Base-by-base conservation (phyloP, 768 basidiomycete genomes). In the Tricholoma furcatifolium region DNA sequence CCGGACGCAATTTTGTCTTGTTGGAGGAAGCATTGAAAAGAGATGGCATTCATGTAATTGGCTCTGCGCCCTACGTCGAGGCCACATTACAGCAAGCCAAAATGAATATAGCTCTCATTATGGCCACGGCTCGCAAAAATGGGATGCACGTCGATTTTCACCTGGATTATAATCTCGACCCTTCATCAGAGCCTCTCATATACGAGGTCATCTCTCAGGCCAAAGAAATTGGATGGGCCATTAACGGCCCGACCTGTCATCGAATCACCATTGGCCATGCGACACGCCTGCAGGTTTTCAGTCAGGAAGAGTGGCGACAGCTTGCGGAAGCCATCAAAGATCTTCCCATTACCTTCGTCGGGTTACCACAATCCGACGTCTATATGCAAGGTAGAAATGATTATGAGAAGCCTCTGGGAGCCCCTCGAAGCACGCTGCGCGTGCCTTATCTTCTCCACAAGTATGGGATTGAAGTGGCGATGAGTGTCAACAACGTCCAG, bases 41-140 rank as follows among this genome's bases (percentile, higher is more conserved):
- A 21, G 63, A 64, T 5, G 74, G 71, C 6, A 73, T 85, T 18
- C 70, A 73, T 30, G 82, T 77, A 21, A 66, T 87, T 36, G 84
- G 84, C 27, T 87, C 83, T 34, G 84, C 84, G 23, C 84, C 82
- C 0, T 86, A 85, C 66, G 80, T 84, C 27, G 84, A 87, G 60
- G 76, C 74, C 39, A 77, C 73, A 12, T 51, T 62, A 31, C 65
- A 68, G 18, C 75, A 78, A 50, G 76, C 80, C 15, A 75, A 76
- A 61, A 65, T 64, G 64, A 87, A 86, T 62, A 79, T 86, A 30
- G 65, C 65, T 20, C 73, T 78, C 55, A 66, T 85, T 42, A 70
- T 86, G 62, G 69, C 77, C 32, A 69, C 80, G 47, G 79, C 81
- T 9, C 59, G 65, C 43, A 61, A 61, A 38, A 64, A 64, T 39